phyloP scores from a whole-genome alignment of 2,329 filamentous ascomycete genomes.

The Penicillium vulpinum region DNA sequence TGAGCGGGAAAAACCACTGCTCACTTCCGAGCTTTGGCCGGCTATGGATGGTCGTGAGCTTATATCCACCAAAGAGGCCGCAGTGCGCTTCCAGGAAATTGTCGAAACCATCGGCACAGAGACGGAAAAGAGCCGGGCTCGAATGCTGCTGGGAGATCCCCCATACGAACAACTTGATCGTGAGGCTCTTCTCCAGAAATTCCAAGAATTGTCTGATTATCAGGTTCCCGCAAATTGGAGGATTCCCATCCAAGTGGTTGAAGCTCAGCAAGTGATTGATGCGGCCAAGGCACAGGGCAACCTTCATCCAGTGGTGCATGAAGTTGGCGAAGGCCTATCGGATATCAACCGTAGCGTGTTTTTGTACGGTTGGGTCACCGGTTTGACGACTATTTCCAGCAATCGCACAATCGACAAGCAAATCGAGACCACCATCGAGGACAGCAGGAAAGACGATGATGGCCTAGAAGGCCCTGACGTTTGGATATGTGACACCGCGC shows the following conservation, averaged over 20 bases:
- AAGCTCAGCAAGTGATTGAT: conserved; percentile 47
- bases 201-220: conserved; percentile 55
- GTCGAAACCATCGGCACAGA: conserved; percentile 63
- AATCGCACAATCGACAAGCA: conserved; percentile 68
- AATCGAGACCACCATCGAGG: conserved; percentile 61
- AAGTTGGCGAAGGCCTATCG: conserved; percentile 53
- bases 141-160: conserved; percentile 58
- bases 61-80: conserved; percentile 67
- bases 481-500: conserved; percentile 64
- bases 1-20: conserved; percentile 61
- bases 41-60: conserved; percentile 58
- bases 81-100: conserved; percentile 66
- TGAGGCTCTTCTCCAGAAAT: conserved; percentile 36
- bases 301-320: conserved; percentile 48
- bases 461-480: conserved; percentile 60
- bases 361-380: conserved; percentile 66
- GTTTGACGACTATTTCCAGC: conserved; percentile 67
- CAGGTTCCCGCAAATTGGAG: conserved; percentile 53
- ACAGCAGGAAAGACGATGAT: conserved; percentile 49
- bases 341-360: conserved; percentile 69
- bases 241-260: conserved; percentile 62
- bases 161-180: conserved; percentile 33
- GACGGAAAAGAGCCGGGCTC: conserved; percentile 60
- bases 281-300: conserved; percentile 34
- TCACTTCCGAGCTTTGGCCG: conserved; percentile 63